phyloP scores from a whole-genome alignment of 306 rosid species.

The Acacia acuminata region DNA sequence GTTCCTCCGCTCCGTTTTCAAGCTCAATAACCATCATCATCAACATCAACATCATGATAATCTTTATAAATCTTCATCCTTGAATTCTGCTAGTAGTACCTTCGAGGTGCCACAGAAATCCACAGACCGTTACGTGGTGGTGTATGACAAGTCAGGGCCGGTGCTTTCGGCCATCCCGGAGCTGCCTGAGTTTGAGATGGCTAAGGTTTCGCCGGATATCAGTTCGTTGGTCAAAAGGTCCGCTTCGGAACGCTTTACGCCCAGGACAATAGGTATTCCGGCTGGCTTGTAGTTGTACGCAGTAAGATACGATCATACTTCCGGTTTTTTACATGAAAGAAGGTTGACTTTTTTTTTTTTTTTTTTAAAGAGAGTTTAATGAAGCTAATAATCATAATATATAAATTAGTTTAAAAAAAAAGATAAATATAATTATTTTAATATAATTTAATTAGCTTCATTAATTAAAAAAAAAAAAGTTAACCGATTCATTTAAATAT shows the following conservation, averaged over 20 bases:
- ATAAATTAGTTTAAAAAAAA: too few relatives aligned
- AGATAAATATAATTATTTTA: too few relatives aligned
- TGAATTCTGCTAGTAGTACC: background rate
- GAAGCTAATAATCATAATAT: too few relatives aligned
- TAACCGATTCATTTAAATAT: too few relatives aligned
- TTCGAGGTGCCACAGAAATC: slow-evolving; percentile 41
- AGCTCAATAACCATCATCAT: slow-evolving; percentile 5
- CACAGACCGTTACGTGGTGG: slow-evolving; percentile 54
- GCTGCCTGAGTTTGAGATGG: slow-evolving; percentile 57
- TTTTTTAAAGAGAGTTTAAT: too few relatives aligned
- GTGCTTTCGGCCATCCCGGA: slow-evolving; percentile 76
- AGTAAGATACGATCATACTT: background rate
- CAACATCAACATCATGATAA: background rate
- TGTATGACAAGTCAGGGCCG: slow-evolving; percentile 59
- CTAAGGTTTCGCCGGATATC: slow-evolving; percentile 59
- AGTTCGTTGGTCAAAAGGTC: slow-evolving; percentile 54
- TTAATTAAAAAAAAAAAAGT: too few relatives aligned
- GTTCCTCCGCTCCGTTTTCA: slow-evolving; percentile 72
- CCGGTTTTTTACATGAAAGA: too few relatives aligned
- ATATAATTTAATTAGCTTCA: too few relatives aligned
- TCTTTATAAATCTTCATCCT: background rate
- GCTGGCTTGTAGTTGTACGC: background rate
- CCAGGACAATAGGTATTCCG: slow-evolving; percentile 47
- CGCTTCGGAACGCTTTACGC: slow-evolving; percentile 54
- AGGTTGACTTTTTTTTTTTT: too few relatives aligned